Percentiles rank a stretch among this genome's conserved stretches.
These are phyloP conservation scores for Candida glaebosa DNA, from an alignment of 805 yeast genomes.

Conservation along the genomic window DNA sequence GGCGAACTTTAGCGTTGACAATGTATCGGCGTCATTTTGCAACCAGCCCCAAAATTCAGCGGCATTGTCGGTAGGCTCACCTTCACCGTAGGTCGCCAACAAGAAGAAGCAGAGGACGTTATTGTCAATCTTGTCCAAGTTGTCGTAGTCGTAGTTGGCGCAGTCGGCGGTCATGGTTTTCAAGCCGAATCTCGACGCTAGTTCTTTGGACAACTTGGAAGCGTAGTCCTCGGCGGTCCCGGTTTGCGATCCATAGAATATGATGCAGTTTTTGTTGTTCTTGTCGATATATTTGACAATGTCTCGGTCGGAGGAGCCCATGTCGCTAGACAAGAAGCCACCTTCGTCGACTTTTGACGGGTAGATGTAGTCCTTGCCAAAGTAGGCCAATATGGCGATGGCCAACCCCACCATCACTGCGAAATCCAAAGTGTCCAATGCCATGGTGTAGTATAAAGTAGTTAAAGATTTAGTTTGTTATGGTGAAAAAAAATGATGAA, in stretches of 20 bases:
- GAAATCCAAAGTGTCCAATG: conserved; percentile 70
- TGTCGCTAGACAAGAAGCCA: conserved; percentile 6
- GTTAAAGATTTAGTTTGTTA: too few relatives aligned
- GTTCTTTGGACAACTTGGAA: conserved; percentile 83
- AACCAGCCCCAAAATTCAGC: conserved; percentile 69
- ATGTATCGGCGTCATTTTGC: conserved; percentile 51
- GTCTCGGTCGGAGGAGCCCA: conserved; percentile 5
- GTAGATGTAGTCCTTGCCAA: conserved; percentile 58
- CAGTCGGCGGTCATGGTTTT: conserved; percentile 83
- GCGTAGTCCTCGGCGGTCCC: conserved; percentile 99
- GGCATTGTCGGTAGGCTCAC: conserved; percentile 98
- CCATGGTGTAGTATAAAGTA: too few relatives aligned
- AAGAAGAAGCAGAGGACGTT: conserved; percentile 62
- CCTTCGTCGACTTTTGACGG: conserved; percentile 15
- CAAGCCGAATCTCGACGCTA: conserved; percentile 75
- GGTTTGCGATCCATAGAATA: conserved; percentile 93
- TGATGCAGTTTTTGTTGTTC: conserved; percentile 70
- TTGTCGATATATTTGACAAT: conserved; percentile 52
- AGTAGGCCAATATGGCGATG: conserved; percentile 62
- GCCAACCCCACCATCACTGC: conserved; percentile 64
- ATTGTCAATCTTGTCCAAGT: conserved; percentile 58
- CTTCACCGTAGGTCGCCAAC: conserved; percentile 96
- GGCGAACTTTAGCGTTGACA: conserved; percentile 61
- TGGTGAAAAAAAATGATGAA: too few relatives aligned
- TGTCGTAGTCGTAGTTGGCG: conserved; percentile 84